Evolutionary conservation across 2,329 filamentous ascomycete species (phyloP).

Genomic region (Talaromyces amestolkiae): DNA sequence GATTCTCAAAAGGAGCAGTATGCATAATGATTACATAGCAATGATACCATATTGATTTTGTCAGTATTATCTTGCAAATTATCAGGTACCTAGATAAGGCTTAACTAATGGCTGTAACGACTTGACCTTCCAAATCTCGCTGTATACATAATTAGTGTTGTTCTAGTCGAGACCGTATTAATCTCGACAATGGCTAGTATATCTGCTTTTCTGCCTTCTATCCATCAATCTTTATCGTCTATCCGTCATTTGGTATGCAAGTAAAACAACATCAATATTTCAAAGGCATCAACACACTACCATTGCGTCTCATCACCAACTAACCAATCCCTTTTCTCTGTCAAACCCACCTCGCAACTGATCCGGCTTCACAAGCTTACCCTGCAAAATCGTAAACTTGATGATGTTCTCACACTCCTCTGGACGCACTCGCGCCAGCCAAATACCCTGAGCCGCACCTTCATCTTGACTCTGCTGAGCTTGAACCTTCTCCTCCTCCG

Average conservation of each 20-base stretch:
- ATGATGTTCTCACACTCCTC: constrained; percentile 94
- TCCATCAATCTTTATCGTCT: not conserved
- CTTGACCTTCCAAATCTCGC: not conserved
- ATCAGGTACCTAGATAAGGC: too few species aligned
- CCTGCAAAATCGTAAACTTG: constrained; percentile 82
- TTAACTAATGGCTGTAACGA: not conserved
- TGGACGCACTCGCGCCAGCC: constrained; percentile 79
- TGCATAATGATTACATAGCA: not conserved
- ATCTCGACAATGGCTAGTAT: not conserved
- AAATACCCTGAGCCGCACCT: constrained; percentile 84
- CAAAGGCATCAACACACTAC: too few species aligned
- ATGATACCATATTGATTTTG: not conserved
- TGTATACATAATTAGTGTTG: not conserved
- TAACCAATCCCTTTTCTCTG: constrained; percentile 72
- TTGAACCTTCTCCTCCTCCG: constrained; percentile 1
- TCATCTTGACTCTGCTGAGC: constrained; percentile 31
- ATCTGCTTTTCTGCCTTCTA: not conserved
- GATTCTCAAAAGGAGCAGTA: not conserved
- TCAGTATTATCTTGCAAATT: not conserved
- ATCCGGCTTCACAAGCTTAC: constrained; percentile 86
- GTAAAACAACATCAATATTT: too few species aligned
- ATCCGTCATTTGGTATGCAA: too few species aligned
- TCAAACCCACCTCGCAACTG: constrained; percentile 92
- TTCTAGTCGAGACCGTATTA: not conserved
- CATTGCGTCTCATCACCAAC: constrained; percentile 62